phyloP scores from a whole-genome alignment of 345 rosid species.

The Kandelia obovata region DNA sequence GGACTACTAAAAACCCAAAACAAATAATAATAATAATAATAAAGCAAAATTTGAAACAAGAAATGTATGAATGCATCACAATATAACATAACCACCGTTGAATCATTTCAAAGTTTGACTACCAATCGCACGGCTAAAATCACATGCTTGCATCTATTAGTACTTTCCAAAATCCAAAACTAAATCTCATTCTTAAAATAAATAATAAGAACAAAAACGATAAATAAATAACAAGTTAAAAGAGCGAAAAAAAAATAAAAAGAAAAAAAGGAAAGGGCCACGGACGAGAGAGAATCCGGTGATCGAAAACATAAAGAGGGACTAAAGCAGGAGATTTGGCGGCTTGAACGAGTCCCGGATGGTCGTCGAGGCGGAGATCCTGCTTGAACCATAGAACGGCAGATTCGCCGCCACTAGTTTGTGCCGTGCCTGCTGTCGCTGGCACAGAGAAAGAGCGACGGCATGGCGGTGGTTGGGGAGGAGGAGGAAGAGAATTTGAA shows the following conservation, averaged over 20 bases:
- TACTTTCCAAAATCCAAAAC: too few species aligned
- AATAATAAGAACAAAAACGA: not conserved
- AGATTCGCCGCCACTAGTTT: constrained; percentile 18
- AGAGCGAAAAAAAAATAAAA: too few species aligned
- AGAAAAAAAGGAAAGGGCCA: not conserved
- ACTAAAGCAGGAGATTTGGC: constrained; percentile 35
- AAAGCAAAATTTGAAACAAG: not conserved
- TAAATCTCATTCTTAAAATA: too few species aligned
- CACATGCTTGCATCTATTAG: too few species aligned
- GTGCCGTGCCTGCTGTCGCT: constrained; percentile 4
- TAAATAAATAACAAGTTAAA: not conserved
- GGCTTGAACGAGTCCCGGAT: constrained; percentile 66
- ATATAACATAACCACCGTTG: too few species aligned
- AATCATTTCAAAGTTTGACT: too few species aligned
- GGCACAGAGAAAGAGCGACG: constrained; percentile 24
- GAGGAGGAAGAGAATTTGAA: constrained; percentile 7
- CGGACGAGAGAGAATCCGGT: constrained; percentile 66
- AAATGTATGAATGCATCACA: too few species aligned
- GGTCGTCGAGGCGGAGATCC: constrained; percentile 84
- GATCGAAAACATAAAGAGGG: constrained; percentile 84
- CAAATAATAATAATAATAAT: not conserved
- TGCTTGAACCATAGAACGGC: constrained; percentile 91
- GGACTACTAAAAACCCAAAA: not conserved
- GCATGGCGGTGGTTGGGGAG: constrained; percentile 9
- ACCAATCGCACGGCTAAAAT: too few species aligned